A percentile compares a stretch with the other conserved stretches of the same genome.
Conservation (phyloP, 495 filamentous ascomycete genomes). For the Lophiostoma macrostomum region DNA sequence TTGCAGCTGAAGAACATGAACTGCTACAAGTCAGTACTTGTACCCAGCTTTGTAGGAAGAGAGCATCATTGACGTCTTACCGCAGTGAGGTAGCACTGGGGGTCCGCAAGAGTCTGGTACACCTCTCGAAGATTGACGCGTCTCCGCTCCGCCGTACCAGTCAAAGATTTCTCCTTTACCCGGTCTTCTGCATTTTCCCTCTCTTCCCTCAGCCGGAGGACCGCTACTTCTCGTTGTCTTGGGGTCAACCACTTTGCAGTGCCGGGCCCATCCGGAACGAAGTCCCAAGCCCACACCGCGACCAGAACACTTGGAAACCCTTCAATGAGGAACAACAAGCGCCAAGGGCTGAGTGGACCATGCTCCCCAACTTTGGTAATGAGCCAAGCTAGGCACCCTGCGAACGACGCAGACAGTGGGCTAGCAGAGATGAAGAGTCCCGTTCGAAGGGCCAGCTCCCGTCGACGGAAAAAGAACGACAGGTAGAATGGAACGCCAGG, state of each 20-base stretch:
- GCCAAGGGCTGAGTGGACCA: constrained; percentile 66
- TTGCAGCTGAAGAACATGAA: constrained; percentile 61
- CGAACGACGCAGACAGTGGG: constrained; percentile 79
- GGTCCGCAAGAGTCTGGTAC: constrained; percentile 37
- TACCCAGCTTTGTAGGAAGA: neutral
- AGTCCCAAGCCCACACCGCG: constrained; percentile 63
- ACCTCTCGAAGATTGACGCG: constrained; percentile 55
- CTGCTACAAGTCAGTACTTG: constrained; percentile 32
- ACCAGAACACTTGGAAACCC: constrained; percentile 69
- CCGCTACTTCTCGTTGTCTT: constrained; percentile 68
- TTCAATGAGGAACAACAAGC: constrained; percentile 79
- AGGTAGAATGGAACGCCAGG: constrained; percentile 68
- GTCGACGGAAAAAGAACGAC: constrained; percentile 80
- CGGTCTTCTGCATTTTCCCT: constrained; percentile 53
- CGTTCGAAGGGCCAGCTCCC: constrained; percentile 73
- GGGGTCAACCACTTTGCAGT: constrained; percentile 66
- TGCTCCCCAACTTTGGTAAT: constrained; percentile 69
- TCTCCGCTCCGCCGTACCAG: constrained; percentile 48
- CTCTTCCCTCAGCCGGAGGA: constrained; percentile 57
- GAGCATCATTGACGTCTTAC: constrained; percentile 9
- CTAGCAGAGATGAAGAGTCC: constrained; percentile 77
- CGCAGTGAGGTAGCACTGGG: constrained; percentile 33
- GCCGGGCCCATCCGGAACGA: constrained; percentile 68
- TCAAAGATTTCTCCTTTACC: constrained; percentile 34
- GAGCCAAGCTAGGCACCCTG: constrained; percentile 76